These are phyloP conservation scores for Emericellopsis atlantica DNA, from an alignment of 2,329 filamentous ascomycete species.

Conservation along the genomic window DNA sequence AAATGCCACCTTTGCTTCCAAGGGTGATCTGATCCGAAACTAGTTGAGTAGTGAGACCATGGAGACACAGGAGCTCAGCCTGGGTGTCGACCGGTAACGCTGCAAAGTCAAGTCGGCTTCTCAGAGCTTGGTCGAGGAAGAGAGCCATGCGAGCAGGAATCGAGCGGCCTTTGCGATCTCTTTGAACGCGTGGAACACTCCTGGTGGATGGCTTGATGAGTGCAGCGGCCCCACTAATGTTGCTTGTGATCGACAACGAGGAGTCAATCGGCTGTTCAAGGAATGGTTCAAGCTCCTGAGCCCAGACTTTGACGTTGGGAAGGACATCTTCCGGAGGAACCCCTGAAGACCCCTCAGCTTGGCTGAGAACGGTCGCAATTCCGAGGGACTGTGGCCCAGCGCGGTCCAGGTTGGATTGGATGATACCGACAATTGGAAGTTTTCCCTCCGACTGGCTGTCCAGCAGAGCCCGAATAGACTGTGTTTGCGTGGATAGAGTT, in stretches of 20 bases:
- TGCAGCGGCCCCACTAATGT: slow-evolving; percentile 57
- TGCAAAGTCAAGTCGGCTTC: slow-evolving; percentile 22
- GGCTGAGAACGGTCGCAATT: slow-evolving; percentile 41
- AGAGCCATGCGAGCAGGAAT: slow-evolving; percentile 63
- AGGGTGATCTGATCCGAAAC: slow-evolving; percentile 40
- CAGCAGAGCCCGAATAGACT: slow-evolving; percentile 29
- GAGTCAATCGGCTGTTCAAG: slow-evolving; percentile 39
- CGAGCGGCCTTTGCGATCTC: slow-evolving; percentile 60
- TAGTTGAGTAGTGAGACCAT: slow-evolving; percentile 37
- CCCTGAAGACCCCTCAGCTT: slow-evolving; percentile 20
- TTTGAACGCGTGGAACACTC: slow-evolving; percentile 17
- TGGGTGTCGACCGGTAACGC: slow-evolving; percentile 26
- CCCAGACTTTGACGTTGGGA: slow-evolving; percentile 55
- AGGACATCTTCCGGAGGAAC: slow-evolving; percentile 36
- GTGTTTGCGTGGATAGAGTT: slow-evolving; percentile 24
- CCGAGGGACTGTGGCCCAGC: slow-evolving; percentile 35
- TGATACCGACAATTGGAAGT: slow-evolving; percentile 33
- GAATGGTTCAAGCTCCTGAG: slow-evolving; percentile 42
- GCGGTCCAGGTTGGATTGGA: slow-evolving; percentile 41
- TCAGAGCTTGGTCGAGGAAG: slow-evolving; percentile 51
- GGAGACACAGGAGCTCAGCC: slow-evolving; percentile 36
- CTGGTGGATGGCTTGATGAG: slow-evolving; percentile 27
- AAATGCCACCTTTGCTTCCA: slow-evolving; percentile 30
- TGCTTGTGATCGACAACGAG: slow-evolving; percentile 62
- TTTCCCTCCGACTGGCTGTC: slow-evolving; percentile 28